A percentile compares a stretch with the other conserved stretches of the same genome.
phyloP scores from a whole-genome alignment of 805 yeast species.

The Saturnispora kantuleensis region DNA sequence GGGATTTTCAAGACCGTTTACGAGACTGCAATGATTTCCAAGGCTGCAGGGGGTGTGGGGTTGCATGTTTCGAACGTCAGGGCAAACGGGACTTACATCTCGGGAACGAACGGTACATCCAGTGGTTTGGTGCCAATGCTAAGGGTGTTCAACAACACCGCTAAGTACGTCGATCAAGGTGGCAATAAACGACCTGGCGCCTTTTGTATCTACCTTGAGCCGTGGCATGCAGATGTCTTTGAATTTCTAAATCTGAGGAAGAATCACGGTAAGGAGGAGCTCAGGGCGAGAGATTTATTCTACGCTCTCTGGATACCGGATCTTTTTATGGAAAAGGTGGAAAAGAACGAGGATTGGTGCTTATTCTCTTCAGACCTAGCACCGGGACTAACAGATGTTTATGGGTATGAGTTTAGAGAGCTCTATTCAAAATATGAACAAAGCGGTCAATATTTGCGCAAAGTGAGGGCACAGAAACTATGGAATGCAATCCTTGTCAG shows the following conservation, averaged over 20 bases:
- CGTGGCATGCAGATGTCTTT: conserved; percentile 93
- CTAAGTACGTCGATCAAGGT: conserved; percentile 96
- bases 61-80: conserved; percentile 81
- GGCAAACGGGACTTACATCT: conserved; percentile 75
- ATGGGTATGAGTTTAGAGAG: conserved; percentile 73
- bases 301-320: conserved; percentile 94
- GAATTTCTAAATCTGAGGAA: conserved; percentile 80
- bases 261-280: conserved; percentile 92
- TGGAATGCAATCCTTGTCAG: conserved; percentile 87
- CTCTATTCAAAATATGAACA: conserved; percentile 65
- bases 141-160: conserved; percentile 89
- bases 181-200: conserved; percentile 99
- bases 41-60: conserved; percentile 95
- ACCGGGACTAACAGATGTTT: conserved; percentile 73
- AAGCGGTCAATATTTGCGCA: conserved; percentile 53
- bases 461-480: conserved; percentile 76
- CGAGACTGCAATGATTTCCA: conserved; percentile 82
- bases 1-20: conserved; percentile 88
- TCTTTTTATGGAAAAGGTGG: conserved; percentile 85
- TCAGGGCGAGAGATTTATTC: conserved; percentile 87
- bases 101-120: conserved; percentile 88
- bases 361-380: conserved; percentile 84
- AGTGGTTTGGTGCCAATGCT: conserved; percentile 95
- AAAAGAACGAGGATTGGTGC: conserved; percentile 72
- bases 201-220: conserved; percentile 85